These are phyloP conservation scores for Salix arbutifolia DNA, from an alignment of 345 rosid genomes.

Conservation along the genomic window DNA sequence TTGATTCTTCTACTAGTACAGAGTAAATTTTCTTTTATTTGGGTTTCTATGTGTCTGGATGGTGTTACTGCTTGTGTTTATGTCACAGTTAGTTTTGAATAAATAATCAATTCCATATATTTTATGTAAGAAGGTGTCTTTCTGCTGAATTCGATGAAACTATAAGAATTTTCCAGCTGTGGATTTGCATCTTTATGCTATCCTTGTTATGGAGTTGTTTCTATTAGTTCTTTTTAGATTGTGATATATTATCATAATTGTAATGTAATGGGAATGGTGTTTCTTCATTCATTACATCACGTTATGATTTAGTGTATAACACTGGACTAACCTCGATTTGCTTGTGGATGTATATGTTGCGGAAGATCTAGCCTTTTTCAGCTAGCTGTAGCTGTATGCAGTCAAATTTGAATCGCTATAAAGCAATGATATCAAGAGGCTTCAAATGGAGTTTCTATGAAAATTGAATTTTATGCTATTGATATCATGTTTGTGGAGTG, in stretches of 20 bases:
- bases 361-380: not conserved
- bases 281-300: not conserved
- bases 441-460: not conserved
- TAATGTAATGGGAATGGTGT: not conserved
- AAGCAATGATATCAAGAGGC: not conserved
- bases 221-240: not conserved
- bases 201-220: not conserved
- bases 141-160: not conserved
- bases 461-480: not conserved
- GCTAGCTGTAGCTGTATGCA: not conserved
- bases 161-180: not conserved
- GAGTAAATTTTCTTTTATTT: constrained; percentile 5
- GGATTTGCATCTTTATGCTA: not conserved
- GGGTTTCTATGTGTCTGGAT: not conserved
- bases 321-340: not conserved
- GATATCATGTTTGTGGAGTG: not conserved
- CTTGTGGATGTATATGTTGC: not conserved
- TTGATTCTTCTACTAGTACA: constrained; percentile 25
- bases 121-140: not conserved
- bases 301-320: not conserved
- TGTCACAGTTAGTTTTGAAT: not conserved
- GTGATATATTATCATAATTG: not conserved
- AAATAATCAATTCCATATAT: not conserved
- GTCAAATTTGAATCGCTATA: not conserved
- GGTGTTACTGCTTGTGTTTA: not conserved